Evolutionary conservation across 106 monocot genomes (phyloP), one percentile per base, ranked within the genome.

Genomic region (Chionographis japonica): DNA sequence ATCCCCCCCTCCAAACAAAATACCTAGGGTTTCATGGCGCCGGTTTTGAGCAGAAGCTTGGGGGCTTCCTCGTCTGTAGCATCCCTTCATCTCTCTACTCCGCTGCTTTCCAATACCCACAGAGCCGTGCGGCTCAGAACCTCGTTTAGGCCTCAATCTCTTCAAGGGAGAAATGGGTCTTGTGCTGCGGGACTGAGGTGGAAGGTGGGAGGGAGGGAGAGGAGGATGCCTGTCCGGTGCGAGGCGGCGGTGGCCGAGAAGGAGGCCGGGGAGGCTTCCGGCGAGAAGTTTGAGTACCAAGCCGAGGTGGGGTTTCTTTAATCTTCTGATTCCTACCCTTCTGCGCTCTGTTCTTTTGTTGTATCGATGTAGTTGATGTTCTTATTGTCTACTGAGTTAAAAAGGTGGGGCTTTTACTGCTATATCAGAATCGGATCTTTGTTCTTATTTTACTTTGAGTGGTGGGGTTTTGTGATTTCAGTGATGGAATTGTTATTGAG

Each of bases 241-340:
- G 91, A 92, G 7, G 84, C 87, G 4, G 97, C 80, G 9, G 85
- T 89, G 12, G 92, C 84, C 7, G 97, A 89, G 80, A 87, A 92
- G 79, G 84, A 80, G 19, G 77, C 70, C 27, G 76, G 75, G 13
- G 86, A 84, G 72, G 78, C 68, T 40, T 65, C 80, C 6, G 95
- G 75, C 3, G 95, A 95, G 84, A 95, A 89, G 80, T 95, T 80
- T 36, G 95, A 95, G 75, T 95, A 95, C 79, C 95, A 91, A 75
- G 95, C 92, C 3, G 97, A 97, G 97, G 92, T 97, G 56, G 19
- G 72, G 20, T 50, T 60, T 7, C 19, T 38, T 51, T 19, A 3
- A 4, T 3, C 37, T 27, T 61, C 11, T 65, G 16, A 7, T 40
- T 35, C 20, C 49, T 43, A 37, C 15, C 19, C 9, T 10, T 4